Evolutionary conservation across 202 grass and related monocot genomes (phyloP).

Genomic region (Brachypodium distachyon): DNA sequence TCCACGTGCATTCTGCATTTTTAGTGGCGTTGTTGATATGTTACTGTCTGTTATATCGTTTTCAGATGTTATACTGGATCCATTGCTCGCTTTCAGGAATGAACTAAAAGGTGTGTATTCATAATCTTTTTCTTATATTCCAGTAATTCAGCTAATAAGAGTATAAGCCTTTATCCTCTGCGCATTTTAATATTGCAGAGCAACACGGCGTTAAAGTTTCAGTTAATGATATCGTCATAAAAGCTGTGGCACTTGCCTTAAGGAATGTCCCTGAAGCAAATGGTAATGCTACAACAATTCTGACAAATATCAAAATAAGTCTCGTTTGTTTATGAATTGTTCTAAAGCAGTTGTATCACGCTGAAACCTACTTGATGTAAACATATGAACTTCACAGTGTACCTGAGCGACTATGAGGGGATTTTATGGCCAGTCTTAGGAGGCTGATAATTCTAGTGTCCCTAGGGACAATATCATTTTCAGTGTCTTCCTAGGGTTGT

Average conservation of each 20-base stretch:
- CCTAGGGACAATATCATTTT: not conserved
- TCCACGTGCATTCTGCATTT: slow-evolving; percentile 6
- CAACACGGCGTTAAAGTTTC: slow-evolving; percentile 89
- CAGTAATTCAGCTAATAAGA: not conserved
- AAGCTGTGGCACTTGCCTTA: slow-evolving; percentile 96
- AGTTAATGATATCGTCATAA: slow-evolving; percentile 96
- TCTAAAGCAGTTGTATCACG: not conserved
- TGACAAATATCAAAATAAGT: not conserved
- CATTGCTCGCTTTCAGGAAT: slow-evolving; percentile 81
- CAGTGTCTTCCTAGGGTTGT: too few relatives aligned
- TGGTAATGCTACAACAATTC: slow-evolving; percentile 39
- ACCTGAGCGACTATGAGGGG: not conserved
- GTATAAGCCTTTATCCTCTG: not conserved
- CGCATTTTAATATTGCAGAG: slow-evolving; percentile 45
- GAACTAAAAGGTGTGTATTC: slow-evolving; percentile 73
- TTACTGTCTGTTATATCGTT: slow-evolving; percentile 27
- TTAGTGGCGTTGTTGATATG: slow-evolving; percentile 15
- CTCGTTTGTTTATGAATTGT: not conserved
- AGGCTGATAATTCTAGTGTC: not conserved
- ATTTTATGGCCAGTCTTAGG: not conserved
- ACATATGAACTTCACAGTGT: not conserved
- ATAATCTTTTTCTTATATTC: slow-evolving; percentile 11
- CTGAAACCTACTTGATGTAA: not conserved
- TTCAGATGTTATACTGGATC: slow-evolving; percentile 86
- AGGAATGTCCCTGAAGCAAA: slow-evolving; percentile 87